Base-by-base conservation (phyloP, 2,329 filamentous ascomycete genomes). In the Lachnellula subtilissima region DNA sequence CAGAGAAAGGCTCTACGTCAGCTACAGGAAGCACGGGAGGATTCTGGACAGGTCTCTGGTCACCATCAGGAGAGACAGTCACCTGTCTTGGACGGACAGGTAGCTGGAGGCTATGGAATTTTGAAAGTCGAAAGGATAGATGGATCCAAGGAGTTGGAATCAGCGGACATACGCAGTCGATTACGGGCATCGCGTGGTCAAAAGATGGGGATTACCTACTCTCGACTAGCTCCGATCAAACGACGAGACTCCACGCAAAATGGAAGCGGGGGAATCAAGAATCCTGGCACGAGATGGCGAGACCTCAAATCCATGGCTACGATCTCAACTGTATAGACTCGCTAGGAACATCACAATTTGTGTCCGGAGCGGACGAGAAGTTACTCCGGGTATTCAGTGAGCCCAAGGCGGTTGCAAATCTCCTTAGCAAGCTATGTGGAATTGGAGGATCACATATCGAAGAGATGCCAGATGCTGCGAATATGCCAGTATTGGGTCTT, bases 241-340 rank as follows among this genome's bases (percentile, higher is more conserved):
- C 94, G 0, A 96, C 93, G 3, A 82, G 94, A 49, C 78, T 97
- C 19, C 90, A 93, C 70, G 87, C 90, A 1, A 77, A 85, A 66
- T 97, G 93, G 94, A 81, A 79, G 58, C 76, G 77, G 17, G 57
- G 62, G 39, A 32, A 72, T 71, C 65, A 68, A 3, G 67, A 64
- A 12, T 91, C 90, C 11, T 99, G 94, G 94, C 93, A 97, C 72
- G 94, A 99, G 71, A 91, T 97, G 77, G 88, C 92, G 1, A 81
- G 94, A 50, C 94, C 94, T 4, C 94, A 99, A 71, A 99, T 99
- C 62, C 94, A 99, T 70, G 94, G 94, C 39, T 99, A 99, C 71
- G 93, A 99, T 71, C 80, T 99, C 53, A 99, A 97, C 76, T 97
- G 94, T 71, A 86, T 97, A 61, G 88, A 91, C 67, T 82, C 85